These are phyloP conservation scores for Jatropha curcas DNA, from an alignment of 345 rosid genomes.

Conservation along the genomic window DNA sequence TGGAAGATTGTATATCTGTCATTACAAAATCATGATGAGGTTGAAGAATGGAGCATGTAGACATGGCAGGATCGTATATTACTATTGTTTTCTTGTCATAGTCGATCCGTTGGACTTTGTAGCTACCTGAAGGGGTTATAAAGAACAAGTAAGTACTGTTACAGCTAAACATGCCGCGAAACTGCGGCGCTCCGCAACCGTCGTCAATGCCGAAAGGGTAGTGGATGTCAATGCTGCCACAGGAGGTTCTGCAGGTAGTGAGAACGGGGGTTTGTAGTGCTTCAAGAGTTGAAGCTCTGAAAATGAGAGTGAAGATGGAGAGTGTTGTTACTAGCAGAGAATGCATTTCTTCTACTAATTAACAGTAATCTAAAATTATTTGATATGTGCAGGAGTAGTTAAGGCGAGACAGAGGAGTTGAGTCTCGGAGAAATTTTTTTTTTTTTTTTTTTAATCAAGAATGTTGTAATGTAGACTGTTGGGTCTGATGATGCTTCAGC, in stretches of 20 bases:
- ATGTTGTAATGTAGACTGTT: background rate
- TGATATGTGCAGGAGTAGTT: too few relatives aligned
- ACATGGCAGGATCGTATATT: conserved; percentile 87
- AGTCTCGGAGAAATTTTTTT: too few relatives aligned
- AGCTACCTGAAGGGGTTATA: conserved; percentile 71
- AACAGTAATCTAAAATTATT: background rate
- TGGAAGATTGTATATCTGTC: conserved; percentile 60
- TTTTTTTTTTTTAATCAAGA: too few relatives aligned
- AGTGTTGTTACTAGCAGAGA: background rate
- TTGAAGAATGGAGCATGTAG: conserved; percentile 89
- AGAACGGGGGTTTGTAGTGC: background rate
- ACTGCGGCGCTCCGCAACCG: conserved; percentile 90
- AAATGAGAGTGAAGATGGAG: background rate
- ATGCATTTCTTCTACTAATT: background rate
- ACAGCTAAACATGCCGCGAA: conserved; percentile 70
- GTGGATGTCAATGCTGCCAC: conserved; percentile 63
- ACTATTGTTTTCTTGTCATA: conserved; percentile 55
- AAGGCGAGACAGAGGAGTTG: too few relatives aligned
- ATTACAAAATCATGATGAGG: conserved; percentile 87
- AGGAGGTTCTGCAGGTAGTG: conserved; percentile 49
- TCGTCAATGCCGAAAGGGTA: conserved; percentile 86
- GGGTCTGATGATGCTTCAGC: background rate
- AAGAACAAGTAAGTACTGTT: conserved; percentile 65
- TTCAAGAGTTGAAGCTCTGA: background rate
- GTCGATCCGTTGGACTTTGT: conserved; percentile 81